Percentiles rank a stretch among this genome's conserved stretches.
phyloP scores from a whole-genome alignment of 805 yeast species.

The Barnettozyma botsteinii region DNA sequence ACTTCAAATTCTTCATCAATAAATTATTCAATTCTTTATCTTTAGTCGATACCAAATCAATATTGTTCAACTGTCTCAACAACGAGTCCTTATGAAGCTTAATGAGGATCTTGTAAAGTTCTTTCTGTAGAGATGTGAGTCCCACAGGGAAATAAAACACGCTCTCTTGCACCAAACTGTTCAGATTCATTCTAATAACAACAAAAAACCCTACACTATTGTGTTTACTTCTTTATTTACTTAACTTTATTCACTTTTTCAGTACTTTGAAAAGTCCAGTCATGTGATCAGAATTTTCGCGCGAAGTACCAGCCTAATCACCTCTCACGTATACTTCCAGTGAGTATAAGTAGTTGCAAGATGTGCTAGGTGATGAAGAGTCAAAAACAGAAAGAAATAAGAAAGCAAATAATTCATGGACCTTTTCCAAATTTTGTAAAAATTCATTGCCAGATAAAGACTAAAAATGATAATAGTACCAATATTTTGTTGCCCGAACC shows the following conservation, averaged over 20 bases:
- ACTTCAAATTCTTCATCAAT: slow-evolving; percentile 40
- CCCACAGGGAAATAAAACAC: slow-evolving; percentile 35
- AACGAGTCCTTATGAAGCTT: slow-evolving; percentile 36
- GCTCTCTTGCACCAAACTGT: background rate
- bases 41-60: background rate
- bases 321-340: too few relatives aligned
- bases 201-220: background rate
- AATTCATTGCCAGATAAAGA: too few relatives aligned
- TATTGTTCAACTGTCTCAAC: slow-evolving; percentile 14
- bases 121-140: slow-evolving; percentile 38
- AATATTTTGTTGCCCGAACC: background rate
- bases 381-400: too few relatives aligned
- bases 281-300: too few relatives aligned
- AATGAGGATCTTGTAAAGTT: slow-evolving; percentile 37
- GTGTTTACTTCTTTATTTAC: too few relatives aligned
- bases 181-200: background rate
- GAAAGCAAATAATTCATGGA: too few relatives aligned
- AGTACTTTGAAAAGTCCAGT: background rate
- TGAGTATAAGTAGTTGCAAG: too few relatives aligned
- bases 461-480: too few relatives aligned
- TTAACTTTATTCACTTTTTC: too few relatives aligned
- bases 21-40: slow-evolving; percentile 35
- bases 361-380: too few relatives aligned
- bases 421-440: too few relatives aligned
- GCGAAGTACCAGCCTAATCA: too few relatives aligned